Conservation (phyloP, 805 yeast species). For the Schwanniomyces vanrijiae region DNA sequence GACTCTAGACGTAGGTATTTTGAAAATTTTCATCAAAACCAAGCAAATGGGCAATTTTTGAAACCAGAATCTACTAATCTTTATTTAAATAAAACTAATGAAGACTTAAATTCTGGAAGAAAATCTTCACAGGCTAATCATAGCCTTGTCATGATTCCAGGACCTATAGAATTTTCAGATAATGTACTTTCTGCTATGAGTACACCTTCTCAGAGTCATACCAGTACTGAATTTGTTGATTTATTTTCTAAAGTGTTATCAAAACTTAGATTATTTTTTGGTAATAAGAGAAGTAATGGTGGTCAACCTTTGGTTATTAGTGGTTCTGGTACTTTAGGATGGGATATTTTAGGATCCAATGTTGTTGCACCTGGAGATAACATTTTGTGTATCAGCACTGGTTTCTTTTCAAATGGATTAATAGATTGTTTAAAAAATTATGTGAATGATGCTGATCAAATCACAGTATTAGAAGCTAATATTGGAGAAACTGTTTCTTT, state of each 20-base stretch:
- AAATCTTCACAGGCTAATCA: neutral
- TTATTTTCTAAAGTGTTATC: constrained; percentile 4
- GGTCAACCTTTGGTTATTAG: constrained; percentile 6
- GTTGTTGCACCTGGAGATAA: constrained; percentile 13
- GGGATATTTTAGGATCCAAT: constrained; percentile 10
- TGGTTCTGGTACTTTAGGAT: constrained; percentile 10
- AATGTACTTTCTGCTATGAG: constrained; percentile 6
- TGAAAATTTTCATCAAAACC: neutral
- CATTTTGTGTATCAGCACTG: constrained; percentile 8
- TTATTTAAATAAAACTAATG: neutral
- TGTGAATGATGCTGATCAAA: constrained; percentile 6
- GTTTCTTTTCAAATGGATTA: constrained; percentile 7
- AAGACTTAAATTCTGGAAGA: neutral
- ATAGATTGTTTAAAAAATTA: constrained; percentile 7
- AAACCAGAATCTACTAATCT: neutral
- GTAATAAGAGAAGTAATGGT: constrained; percentile 4
- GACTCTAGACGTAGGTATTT: constrained; percentile 10
- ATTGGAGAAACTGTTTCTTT: constrained; percentile 5
- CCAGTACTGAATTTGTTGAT: constrained; percentile 6
- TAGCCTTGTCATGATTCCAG: constrained; percentile 7
- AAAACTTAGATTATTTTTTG: constrained; percentile 5
- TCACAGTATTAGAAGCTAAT: constrained; percentile 5
- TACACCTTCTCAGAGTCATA: constrained; percentile 6
- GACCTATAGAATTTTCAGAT: constrained; percentile 8
- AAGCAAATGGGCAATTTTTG: neutral